Evolutionary conservation across 441 rosid species (phyloP).

Genomic region (Iberis amara): DNA sequence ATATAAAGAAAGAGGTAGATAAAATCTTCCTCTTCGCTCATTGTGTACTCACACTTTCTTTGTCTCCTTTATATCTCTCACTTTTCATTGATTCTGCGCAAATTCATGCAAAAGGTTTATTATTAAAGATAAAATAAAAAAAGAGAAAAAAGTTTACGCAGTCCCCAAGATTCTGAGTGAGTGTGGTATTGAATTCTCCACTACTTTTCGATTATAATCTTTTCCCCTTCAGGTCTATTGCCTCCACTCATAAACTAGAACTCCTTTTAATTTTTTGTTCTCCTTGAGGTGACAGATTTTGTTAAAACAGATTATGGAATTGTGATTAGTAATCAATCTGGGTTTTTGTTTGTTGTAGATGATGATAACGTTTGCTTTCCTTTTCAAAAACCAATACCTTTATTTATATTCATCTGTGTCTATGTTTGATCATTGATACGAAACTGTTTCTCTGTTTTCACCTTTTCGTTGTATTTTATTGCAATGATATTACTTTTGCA

Average conservation of each 20-base stretch:
- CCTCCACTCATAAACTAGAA: no score
- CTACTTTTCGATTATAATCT: conserved; percentile 11
- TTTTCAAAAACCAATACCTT: no score
- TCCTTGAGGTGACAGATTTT: conserved; percentile 3
- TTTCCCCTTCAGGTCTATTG: no score
- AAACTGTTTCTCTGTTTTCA: not conserved
- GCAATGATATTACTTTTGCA: no score
- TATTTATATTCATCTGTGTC: no score
- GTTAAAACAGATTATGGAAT: no score
- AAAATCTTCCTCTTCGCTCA: conserved; percentile 9
- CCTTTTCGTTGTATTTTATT: no score
- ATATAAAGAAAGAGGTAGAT: not conserved
- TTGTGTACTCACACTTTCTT: not conserved
- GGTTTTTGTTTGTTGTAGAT: not conserved
- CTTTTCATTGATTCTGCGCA: conserved; percentile 21
- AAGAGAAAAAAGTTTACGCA: conserved; percentile 22
- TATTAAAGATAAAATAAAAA: not conserved
- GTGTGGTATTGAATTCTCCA: conserved; percentile 28
- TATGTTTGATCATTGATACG: no score
- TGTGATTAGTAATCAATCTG: conserved; percentile 5
- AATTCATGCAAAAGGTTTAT: conserved; percentile 24
- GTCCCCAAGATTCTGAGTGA: conserved; percentile 28
- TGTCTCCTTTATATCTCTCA: conserved; percentile 8
- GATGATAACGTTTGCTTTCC: not conserved
- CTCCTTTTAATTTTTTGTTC: no score